Percentiles rank a stretch among this genome's conserved stretches.
phyloP scores from a whole-genome alignment of 2,329 filamentous ascomycete genomes.

The Pyrenophora seminiperda region DNA sequence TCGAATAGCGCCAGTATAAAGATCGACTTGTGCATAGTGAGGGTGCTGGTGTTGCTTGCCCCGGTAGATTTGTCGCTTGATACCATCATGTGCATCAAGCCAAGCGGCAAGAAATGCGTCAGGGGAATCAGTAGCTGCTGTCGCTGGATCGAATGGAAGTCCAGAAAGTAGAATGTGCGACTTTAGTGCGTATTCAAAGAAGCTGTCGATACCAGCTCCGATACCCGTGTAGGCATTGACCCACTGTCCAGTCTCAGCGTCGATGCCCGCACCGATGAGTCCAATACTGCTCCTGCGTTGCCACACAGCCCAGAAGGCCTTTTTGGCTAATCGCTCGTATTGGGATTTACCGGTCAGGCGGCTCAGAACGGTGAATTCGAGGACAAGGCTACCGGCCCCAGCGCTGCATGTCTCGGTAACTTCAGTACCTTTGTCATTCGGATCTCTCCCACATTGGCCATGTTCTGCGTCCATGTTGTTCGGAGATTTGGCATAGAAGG shows the following conservation, averaged over 20 bases:
- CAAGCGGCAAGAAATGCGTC: slow-evolving; percentile 81
- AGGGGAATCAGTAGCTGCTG: slow-evolving; percentile 69
- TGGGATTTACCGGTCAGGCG: slow-evolving; percentile 81
- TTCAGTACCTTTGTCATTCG: slow-evolving; percentile 61
- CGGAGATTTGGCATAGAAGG: slow-evolving; percentile 88
- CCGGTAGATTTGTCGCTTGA: slow-evolving; percentile 90
- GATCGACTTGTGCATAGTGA: slow-evolving; percentile 89
- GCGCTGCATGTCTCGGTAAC: slow-evolving; percentile 97
- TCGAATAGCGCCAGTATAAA: slow-evolving; percentile 83
- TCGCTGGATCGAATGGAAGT: slow-evolving; percentile 49
- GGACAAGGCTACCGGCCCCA: slow-evolving; percentile 90
- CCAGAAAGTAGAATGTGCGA: slow-evolving; percentile 89
- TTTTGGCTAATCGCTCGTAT: slow-evolving; percentile 89
- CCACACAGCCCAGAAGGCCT: slow-evolving; percentile 99
- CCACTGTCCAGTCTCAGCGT: slow-evolving; percentile 90
- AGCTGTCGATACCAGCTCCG: slow-evolving; percentile 94
- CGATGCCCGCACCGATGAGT: slow-evolving; percentile 87
- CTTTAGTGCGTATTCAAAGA: slow-evolving; percentile 98
- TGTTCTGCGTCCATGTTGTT: slow-evolving; percentile 64
- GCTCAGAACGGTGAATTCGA: slow-evolving; percentile 91
- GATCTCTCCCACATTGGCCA: slow-evolving; percentile 54
- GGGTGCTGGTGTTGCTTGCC: slow-evolving; percentile 76
- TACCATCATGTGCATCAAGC: slow-evolving; percentile 83
- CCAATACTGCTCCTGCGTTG: slow-evolving; percentile 80
- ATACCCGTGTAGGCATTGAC: slow-evolving; percentile 89